Base-by-base conservation (phyloP, 1,284 basidiomycete genomes). In the Naganishia albida region DNA sequence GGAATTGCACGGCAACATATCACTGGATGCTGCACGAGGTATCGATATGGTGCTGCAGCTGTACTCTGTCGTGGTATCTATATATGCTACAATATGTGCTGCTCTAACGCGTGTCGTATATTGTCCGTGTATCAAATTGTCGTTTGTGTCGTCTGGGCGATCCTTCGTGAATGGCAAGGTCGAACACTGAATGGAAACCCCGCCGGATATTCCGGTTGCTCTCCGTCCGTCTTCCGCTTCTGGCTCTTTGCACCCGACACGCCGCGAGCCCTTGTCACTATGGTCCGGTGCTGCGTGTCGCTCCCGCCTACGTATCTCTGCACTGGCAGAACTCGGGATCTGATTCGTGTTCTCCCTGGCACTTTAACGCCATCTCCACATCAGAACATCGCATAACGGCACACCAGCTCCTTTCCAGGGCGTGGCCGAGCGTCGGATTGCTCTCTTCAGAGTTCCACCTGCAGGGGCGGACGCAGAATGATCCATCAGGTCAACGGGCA, bases 391-490 rank as follows among this genome's bases (percentile, higher is more conserved):
- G 65, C 65, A 77, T 76, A 13, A 77, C 71, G 38, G 73, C 63
- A 0, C 74, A 74, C 76, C 76, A 77, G 12, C 69, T 69, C 13
- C 76, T 40, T 63, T 77, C 76, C 16, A 77, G 62, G 12, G 73
- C 74, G 62, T 77, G 76, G 2, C 75, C 76, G 20, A 70, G 65
- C 4, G 73, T 74, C 4, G 74, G 74, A 62, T 73, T 70, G 1
- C 67, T 70, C 10, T 70, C 71, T 39, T 68, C 64, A 49, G 72
- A 70, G 48, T 73, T 72, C 62, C 68, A 50, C 40, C 40, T 56
- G 18, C 8, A n/a, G 23, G 10, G 10, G 20, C 18, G 23, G 20
- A 7, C 23, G 46, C 34, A 20, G n/a, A n/a, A n/a, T n/a, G n/a
- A n/a, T n/a, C n/a, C n/a, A n/a, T n/a, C n/a, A n/a, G n/a, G n/a